Evolutionary conservation across 2,329 filamentous ascomycete species (phyloP), one percentile per base, ranked within the genome.

Genomic region (Rhinocladiella mackenziei): DNA sequence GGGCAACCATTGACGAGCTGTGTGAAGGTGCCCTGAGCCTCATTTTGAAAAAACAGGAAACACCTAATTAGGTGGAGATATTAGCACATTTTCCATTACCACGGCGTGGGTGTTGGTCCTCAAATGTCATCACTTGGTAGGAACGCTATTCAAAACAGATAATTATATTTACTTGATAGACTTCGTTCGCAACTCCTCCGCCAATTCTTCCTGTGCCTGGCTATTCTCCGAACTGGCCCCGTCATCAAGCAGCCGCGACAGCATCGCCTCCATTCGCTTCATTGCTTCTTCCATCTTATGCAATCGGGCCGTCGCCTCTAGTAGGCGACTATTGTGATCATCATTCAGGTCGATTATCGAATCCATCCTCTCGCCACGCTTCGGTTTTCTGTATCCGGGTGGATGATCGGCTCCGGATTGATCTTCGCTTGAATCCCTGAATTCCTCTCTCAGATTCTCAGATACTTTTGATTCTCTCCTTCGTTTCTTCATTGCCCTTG

Each of bases 271-370:
- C 30, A 57, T 54, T 39, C 50, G 51, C 11, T 40, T 39, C 41
- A 57, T 39, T 9, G 53, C 48, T 14, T 53, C 42, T 33, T 57
- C 55, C 29, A 57, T 45, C 22, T 50, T 51, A 28, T 53, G 51
- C 28, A 57, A 26, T 28, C 55, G 20, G 13, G 49, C 46, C 30
- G 50, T 56, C 4, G 55, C 53, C 29, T 57, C 55, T 35, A 53
- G 39, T 4, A 52, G 25, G 11, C 37, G 34, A n/a, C 31, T 20
- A 18, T 51, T 38, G 8, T 35, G 46, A 26, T 42, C 40, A 17
- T 43, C 43, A 15, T 37, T 39, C n/a, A 49, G 36, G 25, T 54
- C 51, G 13, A 54, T 41, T 10, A 54, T 43, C 4, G 51, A 51
- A 38, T 56, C 54, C 36, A 53, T 51, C 18, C 54, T 29, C 38